Evolutionary conservation across 2,329 filamentous ascomycete species (phyloP).

Genomic region (Neurospora crassa): DNA sequence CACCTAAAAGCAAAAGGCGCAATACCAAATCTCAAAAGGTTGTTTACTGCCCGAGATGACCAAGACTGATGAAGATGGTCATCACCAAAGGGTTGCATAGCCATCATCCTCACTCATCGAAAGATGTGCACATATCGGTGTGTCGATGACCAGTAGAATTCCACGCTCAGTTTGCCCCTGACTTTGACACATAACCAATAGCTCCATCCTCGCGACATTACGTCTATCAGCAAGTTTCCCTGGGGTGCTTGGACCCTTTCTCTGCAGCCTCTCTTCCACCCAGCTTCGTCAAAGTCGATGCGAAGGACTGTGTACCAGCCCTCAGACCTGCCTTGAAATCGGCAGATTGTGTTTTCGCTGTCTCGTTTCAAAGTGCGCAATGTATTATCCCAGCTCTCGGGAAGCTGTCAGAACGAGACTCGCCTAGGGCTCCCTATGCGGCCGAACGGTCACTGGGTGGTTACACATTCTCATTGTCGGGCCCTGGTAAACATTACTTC

Average conservation of each 20-base stretch:
- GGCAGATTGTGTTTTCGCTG: constrained; percentile 2
- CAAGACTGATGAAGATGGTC: neutral
- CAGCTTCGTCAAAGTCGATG: constrained; percentile 1
- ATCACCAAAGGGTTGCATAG: neutral
- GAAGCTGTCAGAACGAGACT: constrained; percentile 1
- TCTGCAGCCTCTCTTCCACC: neutral
- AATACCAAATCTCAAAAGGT: neutral
- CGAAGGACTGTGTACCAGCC: neutral
- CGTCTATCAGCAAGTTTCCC: constrained; percentile 1
- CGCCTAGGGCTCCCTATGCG: constrained; percentile 2
- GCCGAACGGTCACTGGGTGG: constrained; percentile 1
- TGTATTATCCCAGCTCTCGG: neutral
- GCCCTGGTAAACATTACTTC: constrained; percentile 1
- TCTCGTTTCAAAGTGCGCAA: constrained; percentile 5
- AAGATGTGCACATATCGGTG: neutral
- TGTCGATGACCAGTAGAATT: neutral
- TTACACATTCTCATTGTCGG: constrained; percentile 1
- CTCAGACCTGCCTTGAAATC: neutral
- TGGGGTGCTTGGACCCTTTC: neutral
- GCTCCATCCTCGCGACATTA: constrained; percentile 2
- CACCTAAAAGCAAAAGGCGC: neutral
- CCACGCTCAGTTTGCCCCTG: neutral
- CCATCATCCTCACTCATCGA: neutral
- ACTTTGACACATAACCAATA: neutral
- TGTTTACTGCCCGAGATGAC: neutral